These are phyloP conservation scores for Neofusicoccum umdonicola DNA, from an alignment of 2,329 filamentous ascomycete species.

Conservation along the genomic window DNA sequence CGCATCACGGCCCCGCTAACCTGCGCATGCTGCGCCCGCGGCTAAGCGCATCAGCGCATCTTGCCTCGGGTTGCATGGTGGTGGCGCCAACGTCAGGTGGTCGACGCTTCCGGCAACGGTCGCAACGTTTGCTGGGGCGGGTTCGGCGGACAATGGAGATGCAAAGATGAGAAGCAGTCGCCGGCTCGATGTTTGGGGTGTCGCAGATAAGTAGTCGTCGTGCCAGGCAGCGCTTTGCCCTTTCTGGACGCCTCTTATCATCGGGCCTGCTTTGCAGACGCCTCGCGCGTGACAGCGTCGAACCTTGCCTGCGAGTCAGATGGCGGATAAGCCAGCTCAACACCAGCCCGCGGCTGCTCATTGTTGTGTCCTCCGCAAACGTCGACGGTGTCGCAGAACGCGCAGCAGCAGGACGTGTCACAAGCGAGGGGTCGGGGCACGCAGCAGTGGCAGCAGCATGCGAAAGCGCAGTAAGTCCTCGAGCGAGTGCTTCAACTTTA, in stretches of 20 bases:
- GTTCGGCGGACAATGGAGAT: not conserved
- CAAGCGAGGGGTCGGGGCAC: no score
- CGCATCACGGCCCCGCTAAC: constrained; percentile 5
- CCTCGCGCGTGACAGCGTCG: not conserved
- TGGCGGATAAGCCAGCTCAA: not conserved
- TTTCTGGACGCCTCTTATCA: not conserved
- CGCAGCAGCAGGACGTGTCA: no score
- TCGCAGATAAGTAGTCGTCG: constrained; percentile 7
- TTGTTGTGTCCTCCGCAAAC: not conserved
- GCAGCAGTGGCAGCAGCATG: no score
- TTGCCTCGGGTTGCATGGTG: not conserved
- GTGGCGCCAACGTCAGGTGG: not conserved
- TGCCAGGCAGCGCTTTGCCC: not conserved
- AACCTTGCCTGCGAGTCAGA: not conserved
- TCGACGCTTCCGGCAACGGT: constrained; percentile 2
- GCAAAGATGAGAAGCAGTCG: not conserved
- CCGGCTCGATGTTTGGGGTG: not conserved
- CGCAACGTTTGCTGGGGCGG: not conserved
- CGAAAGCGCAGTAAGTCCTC: not conserved
- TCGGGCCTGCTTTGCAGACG: not conserved
- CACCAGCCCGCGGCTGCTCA: not conserved
- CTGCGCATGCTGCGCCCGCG: not conserved
- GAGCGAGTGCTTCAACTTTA: not conserved
- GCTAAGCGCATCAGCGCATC: not conserved
- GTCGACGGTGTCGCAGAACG: not conserved